A percentile compares a stretch with the other conserved stretches of the same genome.
phyloP scores from a whole-genome alignment of 2,329 filamentous ascomycete species.

The Fusarium buxicola region DNA sequence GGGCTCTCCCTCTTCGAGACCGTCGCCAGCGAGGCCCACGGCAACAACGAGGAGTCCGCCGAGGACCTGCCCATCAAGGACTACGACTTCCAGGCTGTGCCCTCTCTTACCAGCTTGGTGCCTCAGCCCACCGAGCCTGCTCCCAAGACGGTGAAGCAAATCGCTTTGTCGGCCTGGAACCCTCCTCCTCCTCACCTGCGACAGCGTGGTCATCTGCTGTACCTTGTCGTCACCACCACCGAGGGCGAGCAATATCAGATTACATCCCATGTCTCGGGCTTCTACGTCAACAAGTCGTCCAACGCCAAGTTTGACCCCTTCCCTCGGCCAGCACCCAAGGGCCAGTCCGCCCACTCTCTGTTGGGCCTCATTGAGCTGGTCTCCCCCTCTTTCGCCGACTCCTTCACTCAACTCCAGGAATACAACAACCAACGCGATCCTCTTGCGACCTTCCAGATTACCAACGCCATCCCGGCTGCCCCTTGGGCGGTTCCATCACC shows the following conservation, averaged over 20 bases:
- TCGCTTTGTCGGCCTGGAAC: slow-evolving; percentile 94
- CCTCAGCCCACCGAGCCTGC: slow-evolving; percentile 73
- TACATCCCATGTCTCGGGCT: slow-evolving; percentile 92
- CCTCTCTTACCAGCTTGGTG: slow-evolving; percentile 77
- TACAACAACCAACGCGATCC: slow-evolving; percentile 88
- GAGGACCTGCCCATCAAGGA: slow-evolving; percentile 64
- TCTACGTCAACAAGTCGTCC: slow-evolving; percentile 96
- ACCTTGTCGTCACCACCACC: slow-evolving; percentile 88
- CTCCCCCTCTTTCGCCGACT: slow-evolving; percentile 83
- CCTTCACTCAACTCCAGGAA: slow-evolving; percentile 84
- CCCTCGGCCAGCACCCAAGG: slow-evolving; percentile 82
- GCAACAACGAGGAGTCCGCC: slow-evolving; percentile 38
- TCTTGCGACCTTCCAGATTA: slow-evolving; percentile 92
- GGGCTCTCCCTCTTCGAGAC: slow-evolving; percentile 89
- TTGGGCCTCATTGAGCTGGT: slow-evolving; percentile 81
- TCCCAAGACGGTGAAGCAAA: slow-evolving; percentile 90
- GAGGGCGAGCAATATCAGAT: slow-evolving; percentile 96
- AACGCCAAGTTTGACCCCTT: slow-evolving; percentile 95
- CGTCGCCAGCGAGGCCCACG: slow-evolving; percentile 67
- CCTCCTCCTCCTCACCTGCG: slow-evolving; percentile 92
- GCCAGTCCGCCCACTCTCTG: slow-evolving; percentile 84
- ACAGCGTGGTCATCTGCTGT: slow-evolving; percentile 92
- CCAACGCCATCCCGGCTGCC: slow-evolving; percentile 90
- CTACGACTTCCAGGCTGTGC: slow-evolving; percentile 81
- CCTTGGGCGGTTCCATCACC: slow-evolving; percentile 88